Evolutionary conservation across 192 early-diverging fungal genomes (phyloP), one percentile per base, ranked within the genome.

Genomic region (Backusella mclennaniae): DNA sequence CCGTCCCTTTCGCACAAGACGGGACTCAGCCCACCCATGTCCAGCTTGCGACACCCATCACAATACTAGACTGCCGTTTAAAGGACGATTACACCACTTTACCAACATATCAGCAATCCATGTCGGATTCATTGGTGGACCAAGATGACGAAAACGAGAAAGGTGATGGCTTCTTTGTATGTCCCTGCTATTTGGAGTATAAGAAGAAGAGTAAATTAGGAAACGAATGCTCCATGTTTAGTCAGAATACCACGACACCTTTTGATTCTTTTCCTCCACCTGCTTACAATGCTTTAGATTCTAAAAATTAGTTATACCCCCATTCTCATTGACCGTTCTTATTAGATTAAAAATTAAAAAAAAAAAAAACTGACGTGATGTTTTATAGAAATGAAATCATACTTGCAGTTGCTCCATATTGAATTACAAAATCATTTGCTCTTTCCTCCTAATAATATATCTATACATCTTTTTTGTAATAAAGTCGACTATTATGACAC

Each of bases 41-140:
- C 0, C 76, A 69, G 6, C 35, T 81, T 14, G 80, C 77, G 4
- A 77, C 56, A 19, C 71, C 71, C 7, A 77, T 81, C 14, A 81
- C 80, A 4, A 74, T 81, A 6, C 39, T 81, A 0, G 80, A 81
- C 35, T 81, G 80, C 46, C 63, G 80, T 2, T 29, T 81, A 1
- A 81, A 81, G 23, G 76, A 81, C 49, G 80, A 81, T 9, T 81
- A 74, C 71, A 67, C 72, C 0, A 49, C 71, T 4, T 26, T 81
- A 46, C 80, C 80, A 29, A 81, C 80, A 8, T 81, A 81, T 31
- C 70, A 75, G 9, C 52, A 63, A 17, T 73, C 76, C 8, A 49
- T 78, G 72, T 21, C 72, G 9, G 77, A 78, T 68, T 3, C 72
- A 11, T 26, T 66, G 3, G 29, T 73, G 2, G 38, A 73, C 35